These are phyloP conservation scores for Penicillium sp. DNA, from an alignment of 2,329 filamentous ascomycete genomes.

Conservation along the genomic window DNA sequence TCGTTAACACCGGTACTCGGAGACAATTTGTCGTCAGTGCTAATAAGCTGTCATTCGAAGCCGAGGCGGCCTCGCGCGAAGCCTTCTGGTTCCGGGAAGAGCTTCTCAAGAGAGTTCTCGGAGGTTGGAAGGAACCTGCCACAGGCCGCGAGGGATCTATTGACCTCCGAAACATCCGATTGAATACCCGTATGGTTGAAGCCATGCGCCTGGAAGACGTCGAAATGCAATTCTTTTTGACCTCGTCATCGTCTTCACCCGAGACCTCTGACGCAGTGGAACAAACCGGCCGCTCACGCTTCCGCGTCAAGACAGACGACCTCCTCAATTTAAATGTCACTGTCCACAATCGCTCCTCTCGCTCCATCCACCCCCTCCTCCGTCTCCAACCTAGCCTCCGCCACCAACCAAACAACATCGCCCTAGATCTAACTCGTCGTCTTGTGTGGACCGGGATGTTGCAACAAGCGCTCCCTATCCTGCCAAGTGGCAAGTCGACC, in stretches of 20 bases:
- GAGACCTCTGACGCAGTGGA: conserved; percentile 24
- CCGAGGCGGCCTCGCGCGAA: conserved; percentile 73
- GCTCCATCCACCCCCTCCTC: conserved; percentile 68
- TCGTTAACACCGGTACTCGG: conserved; percentile 74
- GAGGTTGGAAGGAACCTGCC: conserved; percentile 67
- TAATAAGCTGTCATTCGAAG: conserved; percentile 73
- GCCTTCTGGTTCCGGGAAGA: conserved; percentile 89
- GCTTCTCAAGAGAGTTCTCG: conserved; percentile 68
- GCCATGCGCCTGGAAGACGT: conserved; percentile 78
- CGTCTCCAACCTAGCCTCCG: conserved; percentile 74
- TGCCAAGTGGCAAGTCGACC: conserved; percentile 59
- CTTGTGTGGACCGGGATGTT: conserved; percentile 82
- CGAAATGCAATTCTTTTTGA: conserved; percentile 55
- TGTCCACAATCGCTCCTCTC: conserved; percentile 69
- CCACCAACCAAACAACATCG: conserved; percentile 67
- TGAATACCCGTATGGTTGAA: conserved; percentile 77
- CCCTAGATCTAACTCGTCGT: conserved; percentile 77
- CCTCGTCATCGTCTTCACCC: conserved; percentile 34
- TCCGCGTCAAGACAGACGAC: conserved; percentile 53
- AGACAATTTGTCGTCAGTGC: conserved; percentile 90
- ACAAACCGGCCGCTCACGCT: conserved; percentile 48
- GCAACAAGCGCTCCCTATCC: conserved; percentile 67
- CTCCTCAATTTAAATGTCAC: conserved; percentile 70
- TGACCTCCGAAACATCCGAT: conserved; percentile 71
- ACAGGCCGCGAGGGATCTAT: conserved; percentile 63